Evolutionary conservation across 768 basidiomycete genomes (phyloP).

Genomic region (Rhizopogon sp.): DNA sequence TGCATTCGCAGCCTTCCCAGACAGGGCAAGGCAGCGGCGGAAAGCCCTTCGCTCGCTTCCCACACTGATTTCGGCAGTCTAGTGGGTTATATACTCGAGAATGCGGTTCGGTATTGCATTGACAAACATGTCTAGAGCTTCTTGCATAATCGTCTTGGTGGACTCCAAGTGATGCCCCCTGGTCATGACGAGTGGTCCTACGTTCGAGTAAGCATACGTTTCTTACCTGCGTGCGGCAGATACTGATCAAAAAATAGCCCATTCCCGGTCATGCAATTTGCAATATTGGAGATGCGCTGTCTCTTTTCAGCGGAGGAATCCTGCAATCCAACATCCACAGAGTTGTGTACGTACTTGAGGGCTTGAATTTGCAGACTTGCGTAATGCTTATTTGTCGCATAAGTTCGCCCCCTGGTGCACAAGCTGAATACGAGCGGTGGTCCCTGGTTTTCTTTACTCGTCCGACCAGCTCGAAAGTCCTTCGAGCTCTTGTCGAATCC

Average conservation of each 20-base stretch:
- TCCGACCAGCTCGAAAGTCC: constrained; percentile 46
- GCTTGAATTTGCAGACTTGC: not conserved
- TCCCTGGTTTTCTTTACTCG: constrained; percentile 68
- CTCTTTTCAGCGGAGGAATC: constrained; percentile 59
- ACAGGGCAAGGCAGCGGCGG: constrained; percentile 17
- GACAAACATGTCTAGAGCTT: constrained; percentile 41
- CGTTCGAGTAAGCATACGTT: constrained; percentile 40
- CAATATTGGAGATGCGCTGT: constrained; percentile 58
- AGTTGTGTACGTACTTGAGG: constrained; percentile 39
- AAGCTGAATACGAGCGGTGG: constrained; percentile 51
- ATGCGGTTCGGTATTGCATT: not conserved
- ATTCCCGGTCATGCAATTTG: constrained; percentile 54
- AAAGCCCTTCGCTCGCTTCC: constrained; percentile 47
- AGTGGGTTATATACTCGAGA: constrained; percentile 30
- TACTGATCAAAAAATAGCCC: constrained; percentile 26
- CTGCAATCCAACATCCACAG: constrained; percentile 61
- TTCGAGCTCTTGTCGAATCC: constrained; percentile 47
- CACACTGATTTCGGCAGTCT: constrained; percentile 78
- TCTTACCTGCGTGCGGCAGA: not conserved
- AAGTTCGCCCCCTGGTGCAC: constrained; percentile 50
- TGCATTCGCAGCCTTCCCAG: constrained; percentile 45
- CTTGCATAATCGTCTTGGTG: constrained; percentile 66
- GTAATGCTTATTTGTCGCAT: not conserved
- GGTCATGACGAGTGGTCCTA: constrained; percentile 63
- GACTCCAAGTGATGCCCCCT: constrained; percentile 63